phyloP scores from a whole-genome alignment of 1,284 basidiomycete species.

The Phenoliferia sp. region DNA sequence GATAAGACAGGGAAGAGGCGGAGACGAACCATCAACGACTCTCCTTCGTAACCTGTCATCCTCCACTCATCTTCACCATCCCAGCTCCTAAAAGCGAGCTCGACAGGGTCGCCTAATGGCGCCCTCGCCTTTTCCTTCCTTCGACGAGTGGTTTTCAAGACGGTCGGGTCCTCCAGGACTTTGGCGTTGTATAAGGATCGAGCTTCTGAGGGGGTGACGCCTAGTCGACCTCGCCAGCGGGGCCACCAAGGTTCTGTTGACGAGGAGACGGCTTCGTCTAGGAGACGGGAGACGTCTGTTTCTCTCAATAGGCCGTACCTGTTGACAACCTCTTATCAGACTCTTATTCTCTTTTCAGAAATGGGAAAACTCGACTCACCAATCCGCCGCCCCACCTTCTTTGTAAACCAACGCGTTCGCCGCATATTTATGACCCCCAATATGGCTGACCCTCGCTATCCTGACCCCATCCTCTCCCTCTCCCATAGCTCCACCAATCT shows the following conservation, averaged over 20 bases:
- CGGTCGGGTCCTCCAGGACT: constrained; percentile 9
- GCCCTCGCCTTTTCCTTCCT: constrained; percentile 12
- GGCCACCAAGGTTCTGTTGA: constrained; percentile 39
- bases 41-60: constrained; percentile 36
- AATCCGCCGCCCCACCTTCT: constrained; percentile 40
- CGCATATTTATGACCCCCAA: constrained; percentile 41
- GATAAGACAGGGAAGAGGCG: not conserved
- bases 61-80: constrained; percentile 31
- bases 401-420: constrained; percentile 42
- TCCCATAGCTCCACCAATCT: constrained; percentile 25
- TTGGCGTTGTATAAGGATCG: constrained; percentile 31
- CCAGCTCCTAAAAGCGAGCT: constrained; percentile 33
- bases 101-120: constrained; percentile 28
- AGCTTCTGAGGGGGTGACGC: constrained; percentile 31
- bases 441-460: constrained; percentile 22
- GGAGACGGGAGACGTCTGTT: constrained; percentile 36
- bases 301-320: constrained; percentile 35
- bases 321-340: not conserved
- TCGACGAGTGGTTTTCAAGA: constrained; percentile 1
- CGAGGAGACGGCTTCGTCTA: constrained; percentile 37
- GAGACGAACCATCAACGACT: constrained; percentile 36
- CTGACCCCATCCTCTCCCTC: constrained; percentile 9
- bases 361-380: constrained; percentile 8
- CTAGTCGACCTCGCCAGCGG: constrained; percentile 42
- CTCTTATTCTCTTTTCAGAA: not conserved